Evolutionary conservation across 108 stramenopile genomes (phyloP).

Genomic region (Pseudonitzschia pungens): DNA sequence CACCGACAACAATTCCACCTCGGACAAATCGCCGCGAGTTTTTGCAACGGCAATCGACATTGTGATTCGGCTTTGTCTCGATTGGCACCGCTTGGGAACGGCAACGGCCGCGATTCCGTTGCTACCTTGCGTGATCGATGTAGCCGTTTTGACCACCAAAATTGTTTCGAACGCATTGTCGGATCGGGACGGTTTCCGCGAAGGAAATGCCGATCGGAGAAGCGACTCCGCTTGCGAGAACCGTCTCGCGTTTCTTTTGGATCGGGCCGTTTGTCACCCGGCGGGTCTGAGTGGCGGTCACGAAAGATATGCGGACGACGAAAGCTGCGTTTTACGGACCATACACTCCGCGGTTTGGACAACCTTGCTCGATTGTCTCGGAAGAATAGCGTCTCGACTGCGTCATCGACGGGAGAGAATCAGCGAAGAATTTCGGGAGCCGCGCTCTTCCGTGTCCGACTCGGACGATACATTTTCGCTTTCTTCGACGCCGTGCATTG

Average conservation of each 20-base stretch:
- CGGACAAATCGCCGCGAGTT: not conserved
- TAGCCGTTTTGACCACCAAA: constrained; percentile 5
- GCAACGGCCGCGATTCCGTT: constrained; percentile 8
- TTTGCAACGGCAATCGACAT: not conserved
- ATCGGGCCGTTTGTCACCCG: constrained; percentile 8
- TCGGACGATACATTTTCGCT: not conserved
- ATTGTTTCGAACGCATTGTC: not conserved
- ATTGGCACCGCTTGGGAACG: constrained; percentile 14
- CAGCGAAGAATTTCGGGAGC: not conserved
- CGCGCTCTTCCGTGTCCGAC: not conserved
- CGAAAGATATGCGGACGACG: not conserved
- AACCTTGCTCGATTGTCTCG: constrained; percentile 9
- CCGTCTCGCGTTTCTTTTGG: not conserved
- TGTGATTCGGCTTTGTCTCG: constrained; percentile 7
- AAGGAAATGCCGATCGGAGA: not conserved
- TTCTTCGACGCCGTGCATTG: not conserved
- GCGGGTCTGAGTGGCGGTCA: not conserved
- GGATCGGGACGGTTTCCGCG: not conserved
- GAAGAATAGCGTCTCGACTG: not conserved
- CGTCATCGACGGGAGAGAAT: not conserved
- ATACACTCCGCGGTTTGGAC: constrained; percentile 11
- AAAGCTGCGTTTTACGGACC: not conserved
- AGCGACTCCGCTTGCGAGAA: not conserved
- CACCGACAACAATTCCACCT: not conserved
- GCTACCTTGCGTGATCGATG: constrained; percentile 10